Conservation (phyloP, 441 rosid species). For the Gossypium davidsonii region DNA sequence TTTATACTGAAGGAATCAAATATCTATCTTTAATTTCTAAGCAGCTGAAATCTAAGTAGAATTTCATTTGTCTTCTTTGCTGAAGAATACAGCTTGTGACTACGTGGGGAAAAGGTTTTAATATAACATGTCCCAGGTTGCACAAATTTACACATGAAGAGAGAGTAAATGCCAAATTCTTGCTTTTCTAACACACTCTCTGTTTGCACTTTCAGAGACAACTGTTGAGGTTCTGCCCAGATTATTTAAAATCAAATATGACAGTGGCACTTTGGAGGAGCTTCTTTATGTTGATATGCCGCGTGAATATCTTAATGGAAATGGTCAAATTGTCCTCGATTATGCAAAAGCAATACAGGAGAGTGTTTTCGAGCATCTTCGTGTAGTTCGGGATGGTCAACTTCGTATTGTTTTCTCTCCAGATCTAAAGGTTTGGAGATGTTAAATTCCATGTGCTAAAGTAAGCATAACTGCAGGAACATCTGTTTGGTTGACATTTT, state of each 20-base stretch:
- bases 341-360: conserved; percentile 42
- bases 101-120: background rate
- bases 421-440: conserved; percentile 31
- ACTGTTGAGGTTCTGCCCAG: conserved; percentile 43
- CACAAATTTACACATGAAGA: background rate
- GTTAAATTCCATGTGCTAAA: background rate
- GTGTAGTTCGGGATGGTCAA: conserved; percentile 44
- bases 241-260: conserved; percentile 41
- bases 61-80: background rate
- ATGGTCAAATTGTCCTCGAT: conserved; percentile 37
- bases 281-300: conserved; percentile 42
- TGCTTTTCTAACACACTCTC: conserved; percentile 5
- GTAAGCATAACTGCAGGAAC: background rate
- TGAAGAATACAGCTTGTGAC: background rate
- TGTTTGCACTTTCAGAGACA: conserved; percentile 25
- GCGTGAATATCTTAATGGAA: conserved; percentile 25
- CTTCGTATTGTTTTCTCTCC: conserved; percentile 38
- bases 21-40: background rate
- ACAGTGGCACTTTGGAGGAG: conserved; percentile 43
- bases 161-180: background rate
- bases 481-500: conserved; percentile 7
- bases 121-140: background rate
- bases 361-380: conserved; percentile 47
- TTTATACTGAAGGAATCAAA: background rate
- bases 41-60: background rate